Percentiles rank a stretch among this genome's conserved stretches.
phyloP scores from a whole-genome alignment of 2,329 filamentous ascomycete genomes.

The Sarocladium kiliense region DNA sequence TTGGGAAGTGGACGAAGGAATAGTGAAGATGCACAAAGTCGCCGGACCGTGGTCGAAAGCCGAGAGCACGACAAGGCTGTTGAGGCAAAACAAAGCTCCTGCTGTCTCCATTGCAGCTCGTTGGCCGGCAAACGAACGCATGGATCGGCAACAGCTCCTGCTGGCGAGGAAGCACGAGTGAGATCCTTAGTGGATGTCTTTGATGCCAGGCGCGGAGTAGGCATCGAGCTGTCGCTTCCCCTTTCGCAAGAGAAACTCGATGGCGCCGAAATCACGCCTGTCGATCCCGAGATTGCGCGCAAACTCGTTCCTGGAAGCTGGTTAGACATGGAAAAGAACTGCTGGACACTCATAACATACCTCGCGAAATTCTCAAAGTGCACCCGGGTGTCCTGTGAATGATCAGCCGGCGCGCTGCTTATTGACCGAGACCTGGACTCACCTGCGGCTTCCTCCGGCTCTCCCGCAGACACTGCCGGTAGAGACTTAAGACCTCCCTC shows the following conservation, averaged over 20 bases:
- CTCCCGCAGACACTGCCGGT: constrained; percentile 79
- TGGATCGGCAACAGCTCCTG: not conserved
- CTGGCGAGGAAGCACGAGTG: not conserved
- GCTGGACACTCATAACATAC: constrained; percentile 32
- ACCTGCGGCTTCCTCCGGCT: constrained; percentile 76
- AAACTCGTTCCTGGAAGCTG: constrained; percentile 62
- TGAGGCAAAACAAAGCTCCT: not conserved
- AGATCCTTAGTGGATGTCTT: constrained; percentile 55
- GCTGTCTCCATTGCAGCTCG: not conserved
- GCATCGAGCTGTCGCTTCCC: constrained; percentile 76
- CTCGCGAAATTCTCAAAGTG: constrained; percentile 62
- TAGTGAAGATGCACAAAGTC: not conserved
- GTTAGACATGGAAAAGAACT: not conserved
- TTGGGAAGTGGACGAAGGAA: not conserved
- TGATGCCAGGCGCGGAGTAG: constrained; percentile 75
- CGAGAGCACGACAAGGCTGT: too few relatives aligned
- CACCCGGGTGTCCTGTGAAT: constrained; percentile 43
- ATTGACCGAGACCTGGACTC: constrained; percentile 12
- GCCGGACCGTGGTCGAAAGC: too few relatives aligned
- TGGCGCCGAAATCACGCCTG: constrained; percentile 79
- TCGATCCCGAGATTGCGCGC: constrained; percentile 61
- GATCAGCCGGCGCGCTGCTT: not conserved
- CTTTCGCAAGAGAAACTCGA: constrained; percentile 81
- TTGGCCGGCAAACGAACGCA: not conserved
- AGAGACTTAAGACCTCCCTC: constrained; percentile 78